Evolutionary conservation across 768 basidiomycete genomes (phyloP).

Genomic region (Pleurotus giganteus): DNA sequence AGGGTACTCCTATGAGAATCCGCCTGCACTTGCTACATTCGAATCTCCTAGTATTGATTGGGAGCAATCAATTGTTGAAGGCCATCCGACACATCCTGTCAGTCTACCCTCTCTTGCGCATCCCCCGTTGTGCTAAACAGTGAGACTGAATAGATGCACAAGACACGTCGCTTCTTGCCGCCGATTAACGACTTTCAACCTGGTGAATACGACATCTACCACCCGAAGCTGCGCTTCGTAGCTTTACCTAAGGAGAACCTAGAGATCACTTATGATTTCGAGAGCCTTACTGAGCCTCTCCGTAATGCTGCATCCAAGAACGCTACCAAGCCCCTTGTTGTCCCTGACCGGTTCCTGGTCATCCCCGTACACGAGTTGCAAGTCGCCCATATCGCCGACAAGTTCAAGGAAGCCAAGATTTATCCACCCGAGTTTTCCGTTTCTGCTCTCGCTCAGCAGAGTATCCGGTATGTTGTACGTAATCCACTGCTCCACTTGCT

Average conservation of each 20-base stretch:
- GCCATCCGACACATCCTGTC: constrained; percentile 60
- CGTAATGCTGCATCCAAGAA: constrained; percentile 34
- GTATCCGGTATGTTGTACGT: constrained; percentile 40
- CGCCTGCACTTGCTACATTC: constrained; percentile 43
- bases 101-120: constrained; percentile 8
- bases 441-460: constrained; percentile 50
- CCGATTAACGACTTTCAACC: constrained; percentile 45
- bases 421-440: constrained; percentile 40
- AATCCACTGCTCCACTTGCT: neutral
- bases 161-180: constrained; percentile 49
- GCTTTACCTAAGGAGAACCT: constrained; percentile 41
- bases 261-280: constrained; percentile 51
- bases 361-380: constrained; percentile 59
- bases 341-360: constrained; percentile 35
- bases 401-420: constrained; percentile 45
- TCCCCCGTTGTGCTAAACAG: neutral
- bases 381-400: constrained; percentile 44
- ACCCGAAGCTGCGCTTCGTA: constrained; percentile 46
- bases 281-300: constrained; percentile 37
- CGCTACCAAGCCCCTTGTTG: constrained; percentile 31
- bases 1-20: constrained; percentile 50
- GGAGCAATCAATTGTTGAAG: constrained; percentile 62
- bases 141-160: constrained; percentile 47
- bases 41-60: constrained; percentile 50
- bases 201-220: constrained; percentile 47